Evolutionary conservation across 1,284 basidiomycete species (phyloP).

Genomic region (Entoloma clypeatum): DNA sequence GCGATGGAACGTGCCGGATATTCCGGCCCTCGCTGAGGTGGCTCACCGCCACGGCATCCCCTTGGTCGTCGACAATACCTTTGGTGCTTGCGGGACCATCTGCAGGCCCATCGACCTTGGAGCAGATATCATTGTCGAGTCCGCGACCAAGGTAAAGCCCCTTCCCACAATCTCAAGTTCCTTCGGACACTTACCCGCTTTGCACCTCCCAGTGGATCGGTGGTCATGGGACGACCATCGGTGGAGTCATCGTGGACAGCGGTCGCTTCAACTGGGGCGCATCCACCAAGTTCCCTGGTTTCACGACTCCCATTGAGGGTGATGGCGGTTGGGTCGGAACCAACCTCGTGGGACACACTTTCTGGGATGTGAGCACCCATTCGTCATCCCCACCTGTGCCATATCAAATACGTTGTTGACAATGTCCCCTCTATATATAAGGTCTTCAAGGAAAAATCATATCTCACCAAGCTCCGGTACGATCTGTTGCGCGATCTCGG

Average conservation of each 20-base stretch:
- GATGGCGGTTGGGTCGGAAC: constrained; percentile 66
- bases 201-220: constrained; percentile 77
- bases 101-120: constrained; percentile 66
- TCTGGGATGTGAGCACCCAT: constrained; percentile 13
- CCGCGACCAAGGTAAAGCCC: constrained; percentile 9
- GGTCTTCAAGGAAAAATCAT: constrained; percentile 14
- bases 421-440: neutral
- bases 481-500: constrained; percentile 16
- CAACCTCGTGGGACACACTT: constrained; percentile 53
- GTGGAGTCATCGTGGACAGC: constrained; percentile 63
- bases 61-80: constrained; percentile 78
- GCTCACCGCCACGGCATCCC: constrained; percentile 66
- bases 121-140: constrained; percentile 61
- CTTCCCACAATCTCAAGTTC: constrained; percentile 4
- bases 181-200: neutral
- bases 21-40: constrained; percentile 59
- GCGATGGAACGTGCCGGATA: constrained; percentile 60
- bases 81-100: constrained; percentile 64
- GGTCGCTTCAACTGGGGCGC: constrained; percentile 62
- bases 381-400: neutral
- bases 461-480: constrained; percentile 11
- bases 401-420: neutral
- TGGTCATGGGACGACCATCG: constrained; percentile 77
- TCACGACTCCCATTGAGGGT: constrained; percentile 66
- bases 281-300: constrained; percentile 40